Percentiles rank a stretch among this genome's conserved stretches.
Evolutionary conservation across 805 yeast genomes (phyloP).

Genomic region (Candida chilensis): DNA sequence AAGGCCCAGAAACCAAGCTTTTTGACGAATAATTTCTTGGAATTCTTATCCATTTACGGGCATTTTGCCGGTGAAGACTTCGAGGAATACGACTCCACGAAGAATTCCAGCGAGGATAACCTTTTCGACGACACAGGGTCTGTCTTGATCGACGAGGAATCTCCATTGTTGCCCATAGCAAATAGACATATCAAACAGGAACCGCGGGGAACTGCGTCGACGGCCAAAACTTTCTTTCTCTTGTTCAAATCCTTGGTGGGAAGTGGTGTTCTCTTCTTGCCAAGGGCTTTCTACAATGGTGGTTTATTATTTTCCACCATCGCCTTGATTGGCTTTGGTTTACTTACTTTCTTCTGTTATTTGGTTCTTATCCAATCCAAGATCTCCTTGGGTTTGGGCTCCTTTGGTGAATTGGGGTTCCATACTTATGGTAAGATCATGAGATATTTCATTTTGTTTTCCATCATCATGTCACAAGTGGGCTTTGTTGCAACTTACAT

Average conservation of each 20-base stretch:
- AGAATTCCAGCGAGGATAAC: too few relatives aligned
- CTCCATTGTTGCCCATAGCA: constrained; percentile 4
- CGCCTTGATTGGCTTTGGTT: constrained; percentile 50
- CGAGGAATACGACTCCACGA: too few relatives aligned
- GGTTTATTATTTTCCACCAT: constrained; percentile 53
- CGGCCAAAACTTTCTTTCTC: constrained; percentile 61
- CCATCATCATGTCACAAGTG: constrained; percentile 63
- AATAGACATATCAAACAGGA: constrained; percentile 10
- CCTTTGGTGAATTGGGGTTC: constrained; percentile 74
- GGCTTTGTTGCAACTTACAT: constrained; percentile 80
- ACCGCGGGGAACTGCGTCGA: constrained; percentile 60
- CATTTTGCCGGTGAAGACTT: constrained; percentile 39
- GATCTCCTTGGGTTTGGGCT: constrained; percentile 47
- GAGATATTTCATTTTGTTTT: constrained; percentile 51
- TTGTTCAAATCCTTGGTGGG: constrained; percentile 71
- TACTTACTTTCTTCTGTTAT: constrained; percentile 74
- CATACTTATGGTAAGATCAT: constrained; percentile 57
- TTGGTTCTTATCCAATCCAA: constrained; percentile 54
- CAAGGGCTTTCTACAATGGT: constrained; percentile 65
- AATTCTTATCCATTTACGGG: constrained; percentile 32
- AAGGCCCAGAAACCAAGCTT: constrained; percentile 24
- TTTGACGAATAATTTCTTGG: constrained; percentile 30
- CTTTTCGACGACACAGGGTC: too few relatives aligned
- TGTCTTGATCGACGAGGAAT: constrained; percentile 2
- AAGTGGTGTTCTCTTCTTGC: constrained; percentile 65